A percentile compares a stretch with the other conserved stretches of the same genome.
Conservation (phyloP, 176 grass and related monocot genomes). For the Otatea glauca region DNA sequence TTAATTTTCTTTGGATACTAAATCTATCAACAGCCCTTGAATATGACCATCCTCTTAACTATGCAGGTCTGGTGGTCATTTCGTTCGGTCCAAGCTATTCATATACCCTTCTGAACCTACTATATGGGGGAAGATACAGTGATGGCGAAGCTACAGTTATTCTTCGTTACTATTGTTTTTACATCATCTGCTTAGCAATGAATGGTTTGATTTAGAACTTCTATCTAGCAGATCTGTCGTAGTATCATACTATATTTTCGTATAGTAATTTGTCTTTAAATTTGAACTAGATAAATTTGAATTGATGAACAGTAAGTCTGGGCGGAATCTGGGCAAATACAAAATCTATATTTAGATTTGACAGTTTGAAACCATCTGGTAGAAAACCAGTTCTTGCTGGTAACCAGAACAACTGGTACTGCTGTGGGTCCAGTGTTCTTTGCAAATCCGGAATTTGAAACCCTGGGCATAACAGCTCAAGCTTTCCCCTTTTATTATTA, state of each 20-base stretch:
- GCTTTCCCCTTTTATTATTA: neutral
- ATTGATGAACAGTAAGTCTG: slow-evolving; percentile 1
- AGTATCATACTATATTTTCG: slow-evolving; percentile 27
- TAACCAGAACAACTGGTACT: neutral
- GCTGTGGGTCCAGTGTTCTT: neutral
- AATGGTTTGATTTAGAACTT: slow-evolving; percentile 62
- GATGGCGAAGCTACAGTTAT: slow-evolving; percentile 77
- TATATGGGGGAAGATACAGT: slow-evolving; percentile 79
- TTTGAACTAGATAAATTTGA: neutral
- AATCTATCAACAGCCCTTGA: slow-evolving; percentile 5
- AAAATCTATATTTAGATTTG: neutral
- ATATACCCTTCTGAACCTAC: slow-evolving; percentile 84
- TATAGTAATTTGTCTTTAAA: neutral
- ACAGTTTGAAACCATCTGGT: slow-evolving; percentile 2
- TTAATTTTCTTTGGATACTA: slow-evolving; percentile 32
- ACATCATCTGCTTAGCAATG: slow-evolving; percentile 88
- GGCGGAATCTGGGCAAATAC: neutral
- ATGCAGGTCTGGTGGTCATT: slow-evolving; percentile 80
- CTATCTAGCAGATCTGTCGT: slow-evolving; percentile 27
- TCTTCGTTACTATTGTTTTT: slow-evolving; percentile 93
- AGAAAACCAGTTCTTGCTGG: neutral
- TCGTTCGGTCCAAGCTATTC: slow-evolving; percentile 99
- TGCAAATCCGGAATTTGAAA: neutral
- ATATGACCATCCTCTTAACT: slow-evolving; percentile 39
- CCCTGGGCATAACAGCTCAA: neutral